A percentile compares a stretch with the other conserved stretches of the same genome.
These are phyloP conservation scores for Apiotrichum mycotoxinovorans DNA, from an alignment of 1,284 basidiomycete genomes.

Conservation along the genomic window DNA sequence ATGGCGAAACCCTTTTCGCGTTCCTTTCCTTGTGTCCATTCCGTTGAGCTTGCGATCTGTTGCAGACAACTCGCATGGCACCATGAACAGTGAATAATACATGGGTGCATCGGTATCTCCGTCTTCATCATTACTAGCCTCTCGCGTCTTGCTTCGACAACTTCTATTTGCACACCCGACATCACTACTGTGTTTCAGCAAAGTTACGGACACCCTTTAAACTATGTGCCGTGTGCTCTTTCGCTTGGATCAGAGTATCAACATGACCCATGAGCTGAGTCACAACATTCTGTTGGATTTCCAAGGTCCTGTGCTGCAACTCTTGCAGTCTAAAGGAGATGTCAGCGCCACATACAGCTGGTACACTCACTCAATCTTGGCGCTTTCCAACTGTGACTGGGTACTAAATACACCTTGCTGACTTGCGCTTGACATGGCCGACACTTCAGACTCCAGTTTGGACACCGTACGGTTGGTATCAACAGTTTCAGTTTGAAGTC, in stretches of 20 bases:
- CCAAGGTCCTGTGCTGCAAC: constrained; percentile 39
- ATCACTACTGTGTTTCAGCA: constrained; percentile 27
- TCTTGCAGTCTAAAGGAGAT: constrained; percentile 32
- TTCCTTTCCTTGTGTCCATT: no score
- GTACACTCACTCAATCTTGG: constrained; percentile 39
- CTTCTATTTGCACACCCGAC: no score
- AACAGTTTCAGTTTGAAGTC: constrained; percentile 31
- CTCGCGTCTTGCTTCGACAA: no score
- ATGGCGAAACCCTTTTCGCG: no score
- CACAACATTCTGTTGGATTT: constrained; percentile 36
- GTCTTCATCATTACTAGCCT: no score
- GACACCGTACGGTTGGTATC: constrained; percentile 34
- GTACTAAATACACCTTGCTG: constrained; percentile 38
- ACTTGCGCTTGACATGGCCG: constrained; percentile 34
- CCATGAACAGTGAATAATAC: no score
- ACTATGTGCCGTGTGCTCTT: constrained; percentile 42
- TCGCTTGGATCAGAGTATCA: constrained; percentile 42
- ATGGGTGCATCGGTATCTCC: no score
- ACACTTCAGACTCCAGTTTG: constrained; percentile 38
- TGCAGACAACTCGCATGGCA: no score
- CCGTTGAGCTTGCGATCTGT: no score
- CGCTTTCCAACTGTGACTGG: constrained; percentile 39
- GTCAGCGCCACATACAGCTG: not conserved
- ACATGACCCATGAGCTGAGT: constrained; percentile 39
- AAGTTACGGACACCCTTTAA: constrained; percentile 38